Percentiles rank a stretch among this genome's conserved stretches.
These are phyloP conservation scores for Globisporangium spinosum DNA, from an alignment of 352 stramenopile genomes.

Conservation along the genomic window DNA sequence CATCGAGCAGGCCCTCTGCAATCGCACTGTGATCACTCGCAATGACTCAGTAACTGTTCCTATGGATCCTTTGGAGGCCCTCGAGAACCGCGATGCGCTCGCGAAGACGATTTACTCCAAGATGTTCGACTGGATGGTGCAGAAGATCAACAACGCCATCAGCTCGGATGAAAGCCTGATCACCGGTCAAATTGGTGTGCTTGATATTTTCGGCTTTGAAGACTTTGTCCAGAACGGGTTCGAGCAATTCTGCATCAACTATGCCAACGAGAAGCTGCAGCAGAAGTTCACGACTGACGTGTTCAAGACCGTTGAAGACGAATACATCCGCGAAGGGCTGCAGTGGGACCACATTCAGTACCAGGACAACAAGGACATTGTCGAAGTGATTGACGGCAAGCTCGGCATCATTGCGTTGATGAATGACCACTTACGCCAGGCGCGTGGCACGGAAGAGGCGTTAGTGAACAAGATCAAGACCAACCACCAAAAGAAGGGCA, in stretches of 20 bases:
- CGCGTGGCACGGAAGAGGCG: constrained; percentile 82
- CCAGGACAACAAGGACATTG: constrained; percentile 97
- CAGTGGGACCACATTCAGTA: constrained; percentile 98
- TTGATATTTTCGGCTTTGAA: constrained; percentile 99
- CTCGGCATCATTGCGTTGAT: constrained; percentile 86
- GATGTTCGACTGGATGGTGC: constrained; percentile 98
- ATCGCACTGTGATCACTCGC: constrained; percentile 88
- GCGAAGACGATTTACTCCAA: constrained; percentile 98
- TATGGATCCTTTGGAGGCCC: constrained; percentile 86
- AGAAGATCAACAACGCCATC: constrained; percentile 85
- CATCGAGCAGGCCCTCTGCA: constrained; percentile 92
- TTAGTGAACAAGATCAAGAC: constrained; percentile 87
- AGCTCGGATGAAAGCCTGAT: constrained; percentile 69
- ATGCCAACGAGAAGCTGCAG: constrained; percentile 90
- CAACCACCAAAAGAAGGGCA: constrained; percentile 76
- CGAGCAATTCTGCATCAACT: constrained; percentile 93
- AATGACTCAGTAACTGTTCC: constrained; percentile 82
- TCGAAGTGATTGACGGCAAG: constrained; percentile 95
- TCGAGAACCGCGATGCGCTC: constrained; percentile 94
- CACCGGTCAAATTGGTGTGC: constrained; percentile 90
- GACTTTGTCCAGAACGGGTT: constrained; percentile 94
- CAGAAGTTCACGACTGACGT: constrained; percentile 94
- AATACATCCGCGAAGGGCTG: constrained; percentile 97
- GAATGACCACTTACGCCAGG: constrained; percentile 86
- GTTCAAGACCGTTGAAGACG: constrained; percentile 97